These are phyloP conservation scores for Lanmaoa rubissima DNA, from an alignment of 768 basidiomycete genomes.

Conservation along the genomic window DNA sequence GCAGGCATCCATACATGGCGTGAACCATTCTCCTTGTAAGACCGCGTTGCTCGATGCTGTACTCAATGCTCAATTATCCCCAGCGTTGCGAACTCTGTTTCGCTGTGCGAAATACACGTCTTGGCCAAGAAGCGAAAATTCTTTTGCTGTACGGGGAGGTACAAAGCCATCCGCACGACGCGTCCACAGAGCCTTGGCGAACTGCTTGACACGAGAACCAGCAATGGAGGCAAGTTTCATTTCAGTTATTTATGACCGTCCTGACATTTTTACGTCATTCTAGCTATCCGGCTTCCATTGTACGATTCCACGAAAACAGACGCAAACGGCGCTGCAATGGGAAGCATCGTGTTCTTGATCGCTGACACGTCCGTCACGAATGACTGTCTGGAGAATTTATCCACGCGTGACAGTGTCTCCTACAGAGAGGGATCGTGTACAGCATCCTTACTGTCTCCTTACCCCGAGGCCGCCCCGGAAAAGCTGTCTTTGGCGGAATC, in stretches of 20 bases:
- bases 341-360: slow-evolving; percentile 29
- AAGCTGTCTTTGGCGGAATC: slow-evolving; percentile 19
- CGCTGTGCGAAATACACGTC: slow-evolving; percentile 29
- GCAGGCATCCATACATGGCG: slow-evolving; percentile 28
- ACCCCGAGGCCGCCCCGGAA: slow-evolving; percentile 21
- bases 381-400: slow-evolving; percentile 11
- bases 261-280: slow-evolving; percentile 30
- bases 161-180: slow-evolving; percentile 30
- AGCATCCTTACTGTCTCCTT: slow-evolving; percentile 15
- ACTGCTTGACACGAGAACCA: slow-evolving; percentile 27
- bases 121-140: slow-evolving; percentile 28
- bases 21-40: slow-evolving; percentile 31
- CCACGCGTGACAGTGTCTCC: slow-evolving; percentile 22
- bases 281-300: slow-evolving; percentile 33
- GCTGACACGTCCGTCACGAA: slow-evolving; percentile 14
- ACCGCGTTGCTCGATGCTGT: neutral
- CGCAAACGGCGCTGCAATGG: slow-evolving; percentile 25
- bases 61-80: slow-evolving; percentile 10
- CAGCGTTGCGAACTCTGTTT: slow-evolving; percentile 20
- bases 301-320: slow-evolving; percentile 31
- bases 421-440: slow-evolving; percentile 12
- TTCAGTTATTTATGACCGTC: slow-evolving; percentile 28
- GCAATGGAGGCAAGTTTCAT: slow-evolving; percentile 31
- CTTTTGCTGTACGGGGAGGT: slow-evolving; percentile 27
- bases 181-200: slow-evolving; percentile 23